Conservation (phyloP, 441 rosid species). For the Euphorbia neoarborescens region DNA sequence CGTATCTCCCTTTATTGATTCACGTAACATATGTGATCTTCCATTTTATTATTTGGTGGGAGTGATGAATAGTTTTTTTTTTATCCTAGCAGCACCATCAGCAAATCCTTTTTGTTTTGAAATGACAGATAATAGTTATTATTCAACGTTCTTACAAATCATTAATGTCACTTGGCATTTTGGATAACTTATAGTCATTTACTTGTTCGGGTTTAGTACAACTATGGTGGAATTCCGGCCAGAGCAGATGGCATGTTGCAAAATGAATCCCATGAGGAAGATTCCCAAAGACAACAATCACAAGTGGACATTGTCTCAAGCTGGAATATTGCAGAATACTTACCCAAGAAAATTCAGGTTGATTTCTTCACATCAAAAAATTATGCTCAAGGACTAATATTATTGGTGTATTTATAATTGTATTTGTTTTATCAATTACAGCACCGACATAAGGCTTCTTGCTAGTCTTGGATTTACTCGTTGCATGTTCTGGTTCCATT, state of each 20-base stretch:
- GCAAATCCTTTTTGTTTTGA: not conserved
- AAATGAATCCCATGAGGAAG: slow-evolving; percentile 45
- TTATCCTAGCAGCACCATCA: not conserved
- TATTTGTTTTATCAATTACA: slow-evolving; percentile 4
- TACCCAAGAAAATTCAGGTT: slow-evolving; percentile 81
- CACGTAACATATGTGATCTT: not conserved
- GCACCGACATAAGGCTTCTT: not conserved
- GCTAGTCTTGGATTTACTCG: slow-evolving; percentile 1
- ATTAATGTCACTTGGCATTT: not conserved
- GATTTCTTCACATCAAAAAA: not conserved
- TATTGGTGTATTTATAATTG: not conserved
- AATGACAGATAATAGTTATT: not conserved
- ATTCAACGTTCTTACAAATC: not conserved
- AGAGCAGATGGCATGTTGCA: slow-evolving; percentile 41
- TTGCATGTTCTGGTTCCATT: not conserved
- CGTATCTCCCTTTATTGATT: not conserved
- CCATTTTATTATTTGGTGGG: not conserved
- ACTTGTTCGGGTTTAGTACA: slow-evolving; percentile 44
- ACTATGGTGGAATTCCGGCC: slow-evolving; percentile 81
- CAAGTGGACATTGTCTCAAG: slow-evolving; percentile 75
- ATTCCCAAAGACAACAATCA: slow-evolving; percentile 27
- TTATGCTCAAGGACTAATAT: not conserved
- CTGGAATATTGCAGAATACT: slow-evolving; percentile 74
- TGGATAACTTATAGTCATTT: slow-evolving; percentile 13
- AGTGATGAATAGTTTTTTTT: not conserved